Evolutionary conservation across 495 filamentous ascomycete species (phyloP), one percentile per base, ranked within the genome.

Genomic region (Podospora appendiculata): DNA sequence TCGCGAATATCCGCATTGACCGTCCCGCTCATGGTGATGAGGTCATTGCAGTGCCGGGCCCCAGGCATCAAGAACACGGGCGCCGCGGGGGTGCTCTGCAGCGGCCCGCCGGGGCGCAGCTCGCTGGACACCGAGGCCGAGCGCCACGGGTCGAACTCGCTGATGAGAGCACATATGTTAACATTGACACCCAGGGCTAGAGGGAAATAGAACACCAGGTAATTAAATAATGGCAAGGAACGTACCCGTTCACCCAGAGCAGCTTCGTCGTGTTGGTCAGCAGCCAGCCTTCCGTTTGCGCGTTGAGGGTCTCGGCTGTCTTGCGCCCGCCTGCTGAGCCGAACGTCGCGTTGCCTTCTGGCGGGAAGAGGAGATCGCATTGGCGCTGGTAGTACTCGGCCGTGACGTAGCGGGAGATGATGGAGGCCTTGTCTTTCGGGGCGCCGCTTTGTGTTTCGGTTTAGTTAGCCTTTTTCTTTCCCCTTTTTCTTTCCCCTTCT

Each of bases 71-170:
- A 50, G 36, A 77, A 66, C 10, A 83, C 62, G 7, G 80, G 79
- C 6, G 66, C 71, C 8, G 68, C 33, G 6, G 60, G 11, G 1
- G 69, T 70, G 19, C 70, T 74, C 41, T 56, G 16, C 6, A 82
- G 59, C n/a, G 79, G 79, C 0, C 81, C 82, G 8, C 74, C 76
- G 1, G 79, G 78, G 4, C 80, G 69, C 55, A 74, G 72, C 18
- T 68, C 66, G 4, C 78, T 78, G 0, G 72, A 77, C 1, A 84
- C 70, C 9, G 70, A 72, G 2, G 76, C 70, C 3, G 76, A 70
- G 34, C 72, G 67, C 82, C 80, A 85, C 14, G 81, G 81, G 55
- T 84, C 81, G 45, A 67, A 81, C 65, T 82, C 70, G 8, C 71
- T 74, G 50, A 34, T 14, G 8, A 18, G 16, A 36, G 9, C 25